These are phyloP conservation scores for Termitomyces titanicus DNA, from an alignment of 768 basidiomycete genomes.

Conservation along the genomic window DNA sequence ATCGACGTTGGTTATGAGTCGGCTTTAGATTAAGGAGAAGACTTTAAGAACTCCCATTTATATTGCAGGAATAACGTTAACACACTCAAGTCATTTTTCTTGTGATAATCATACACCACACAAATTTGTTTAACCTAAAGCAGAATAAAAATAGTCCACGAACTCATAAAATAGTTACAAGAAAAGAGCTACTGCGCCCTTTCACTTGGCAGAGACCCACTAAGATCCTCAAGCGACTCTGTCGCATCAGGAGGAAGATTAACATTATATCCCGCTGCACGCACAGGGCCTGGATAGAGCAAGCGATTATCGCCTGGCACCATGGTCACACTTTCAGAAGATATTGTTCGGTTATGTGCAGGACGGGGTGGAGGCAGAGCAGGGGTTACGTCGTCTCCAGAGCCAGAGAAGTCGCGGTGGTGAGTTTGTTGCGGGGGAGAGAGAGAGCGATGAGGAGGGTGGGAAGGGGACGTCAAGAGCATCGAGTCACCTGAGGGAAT, in stretches of 20 bases:
- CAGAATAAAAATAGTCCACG: background rate
- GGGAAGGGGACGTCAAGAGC: constrained; percentile 5
- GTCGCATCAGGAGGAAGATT: background rate
- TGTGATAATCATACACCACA: background rate
- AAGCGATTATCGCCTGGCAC: constrained; percentile 23
- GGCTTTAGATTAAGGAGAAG: too few species aligned
- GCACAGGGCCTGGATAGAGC: constrained; percentile 34
- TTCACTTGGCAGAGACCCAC: background rate
- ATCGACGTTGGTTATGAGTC: too few species aligned
- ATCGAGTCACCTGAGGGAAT: constrained; percentile 5
- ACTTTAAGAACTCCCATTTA: background rate
- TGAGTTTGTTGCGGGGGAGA: constrained; percentile 7
- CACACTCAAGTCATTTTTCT: background rate
- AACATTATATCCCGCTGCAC: constrained; percentile 28
- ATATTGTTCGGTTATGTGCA: constrained; percentile 15
- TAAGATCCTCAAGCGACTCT: background rate
- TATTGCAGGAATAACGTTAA: background rate
- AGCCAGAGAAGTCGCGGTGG: constrained; percentile 9
- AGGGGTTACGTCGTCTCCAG: constrained; percentile 8
- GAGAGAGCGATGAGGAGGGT: constrained; percentile 1
- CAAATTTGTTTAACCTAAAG: background rate
- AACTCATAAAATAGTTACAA: background rate
- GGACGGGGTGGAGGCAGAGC: constrained; percentile 6
- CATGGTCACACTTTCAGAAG: constrained; percentile 19
- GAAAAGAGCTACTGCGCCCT: background rate